Conservation (phyloP, 2,329 filamentous ascomycete species). For the Bertia moriformis region DNA sequence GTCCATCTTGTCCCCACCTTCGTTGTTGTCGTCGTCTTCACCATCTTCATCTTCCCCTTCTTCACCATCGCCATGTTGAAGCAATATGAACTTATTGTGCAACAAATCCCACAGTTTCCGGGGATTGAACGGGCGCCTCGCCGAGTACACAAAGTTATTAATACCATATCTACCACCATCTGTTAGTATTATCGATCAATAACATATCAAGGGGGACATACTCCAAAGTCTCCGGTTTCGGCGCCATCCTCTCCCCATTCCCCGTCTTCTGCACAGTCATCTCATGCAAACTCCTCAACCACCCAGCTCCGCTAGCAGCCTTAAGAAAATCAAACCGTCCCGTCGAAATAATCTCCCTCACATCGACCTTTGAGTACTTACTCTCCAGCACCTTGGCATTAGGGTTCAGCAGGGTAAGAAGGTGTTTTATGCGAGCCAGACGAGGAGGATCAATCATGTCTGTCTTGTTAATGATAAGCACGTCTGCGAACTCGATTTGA, state of each 20-base stretch:
- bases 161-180: constrained; percentile 40
- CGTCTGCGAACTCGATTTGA: constrained; percentile 65
- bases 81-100: constrained; percentile 30
- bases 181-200: constrained; percentile 1
- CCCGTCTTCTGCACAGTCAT: constrained; percentile 38
- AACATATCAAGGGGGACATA: constrained; percentile 12
- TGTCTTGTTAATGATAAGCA: constrained; percentile 57
- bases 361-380: constrained; percentile 41
- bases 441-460: constrained; percentile 35
- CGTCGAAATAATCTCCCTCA: constrained; percentile 50
- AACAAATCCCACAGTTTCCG: constrained; percentile 26
- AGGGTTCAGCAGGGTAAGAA: constrained; percentile 51
- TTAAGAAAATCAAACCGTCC: constrained; percentile 48
- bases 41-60: constrained; percentile 12
- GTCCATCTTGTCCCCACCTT: constrained; percentile 8
- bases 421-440: constrained; percentile 28
- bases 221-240: constrained; percentile 59
- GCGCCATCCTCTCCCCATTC: constrained; percentile 36
- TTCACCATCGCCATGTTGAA: constrained; percentile 23
- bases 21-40: constrained; percentile 14
- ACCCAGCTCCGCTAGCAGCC: constrained; percentile 51
- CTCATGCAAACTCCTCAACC: constrained; percentile 55
- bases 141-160: constrained; percentile 54
- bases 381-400: constrained; percentile 49
- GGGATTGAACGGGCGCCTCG: constrained; percentile 38